These are phyloP conservation scores for Eucalyptus globulus DNA, from an alignment of 345 rosid species.

Conservation along the genomic window DNA sequence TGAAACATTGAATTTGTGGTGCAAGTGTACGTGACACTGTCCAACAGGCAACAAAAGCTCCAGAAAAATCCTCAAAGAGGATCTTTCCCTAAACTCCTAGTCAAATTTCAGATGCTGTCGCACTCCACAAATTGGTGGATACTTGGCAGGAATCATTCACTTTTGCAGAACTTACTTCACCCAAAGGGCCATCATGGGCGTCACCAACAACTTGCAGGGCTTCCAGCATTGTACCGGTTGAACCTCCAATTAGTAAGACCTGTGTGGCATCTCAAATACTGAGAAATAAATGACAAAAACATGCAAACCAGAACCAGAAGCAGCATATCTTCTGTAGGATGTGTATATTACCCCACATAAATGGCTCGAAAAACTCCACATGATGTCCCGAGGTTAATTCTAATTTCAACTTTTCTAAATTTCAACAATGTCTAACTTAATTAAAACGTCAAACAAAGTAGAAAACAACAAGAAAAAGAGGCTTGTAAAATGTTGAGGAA, in stretches of 20 bases:
- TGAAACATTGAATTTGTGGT: not conserved
- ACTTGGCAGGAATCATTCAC: not conserved
- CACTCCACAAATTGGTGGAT: not conserved
- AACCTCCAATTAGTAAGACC: conserved; percentile 93
- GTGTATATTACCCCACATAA: not conserved
- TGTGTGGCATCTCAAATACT: conserved; percentile 3
- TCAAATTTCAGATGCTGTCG: not conserved
- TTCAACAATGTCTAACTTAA: not conserved
- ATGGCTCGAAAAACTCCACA: not conserved
- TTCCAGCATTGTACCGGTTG: conserved; percentile 98
- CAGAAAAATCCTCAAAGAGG: not conserved
- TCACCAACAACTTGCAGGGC: conserved; percentile 89
- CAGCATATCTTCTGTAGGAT: not conserved
- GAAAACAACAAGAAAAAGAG: not conserved
- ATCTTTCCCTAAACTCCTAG: not conserved
- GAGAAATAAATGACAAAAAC: not conserved
- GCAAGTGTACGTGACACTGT: not conserved
- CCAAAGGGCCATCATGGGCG: conserved; percentile 40
- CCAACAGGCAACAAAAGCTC: not conserved
- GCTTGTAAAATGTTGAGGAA: not conserved
- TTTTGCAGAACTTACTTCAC: conserved; percentile 49
- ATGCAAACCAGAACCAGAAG: not conserved
- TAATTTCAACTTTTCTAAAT: not conserved
- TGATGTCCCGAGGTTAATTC: not conserved
- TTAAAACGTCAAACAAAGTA: not conserved